phyloP scores from a whole-genome alignment of 176 grass and related monocot species.

The Oryza australiensis region DNA sequence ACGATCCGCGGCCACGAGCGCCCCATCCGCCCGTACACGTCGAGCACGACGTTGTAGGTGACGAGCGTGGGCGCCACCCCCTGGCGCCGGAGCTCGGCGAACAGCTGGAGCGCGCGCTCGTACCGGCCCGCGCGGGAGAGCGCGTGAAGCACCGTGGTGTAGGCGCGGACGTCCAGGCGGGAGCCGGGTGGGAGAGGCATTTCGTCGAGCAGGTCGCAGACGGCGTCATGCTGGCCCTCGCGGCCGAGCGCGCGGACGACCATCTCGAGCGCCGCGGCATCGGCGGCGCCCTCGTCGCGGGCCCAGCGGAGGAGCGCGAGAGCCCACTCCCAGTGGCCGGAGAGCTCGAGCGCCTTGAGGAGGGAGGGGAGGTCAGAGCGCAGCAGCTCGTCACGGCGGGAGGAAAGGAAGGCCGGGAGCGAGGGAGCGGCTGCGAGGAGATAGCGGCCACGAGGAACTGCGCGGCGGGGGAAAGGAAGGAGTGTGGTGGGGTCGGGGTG shows the following conservation, averaged over 20 bases:
- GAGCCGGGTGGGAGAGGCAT: constrained; percentile 48
- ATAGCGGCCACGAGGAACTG: constrained; percentile 34
- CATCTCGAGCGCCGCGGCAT: constrained; percentile 59
- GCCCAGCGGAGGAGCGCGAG: constrained; percentile 72
- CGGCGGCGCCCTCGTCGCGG: constrained; percentile 23
- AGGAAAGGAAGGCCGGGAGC: constrained; percentile 25
- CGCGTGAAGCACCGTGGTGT: constrained; percentile 78
- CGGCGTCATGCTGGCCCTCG: constrained; percentile 46
- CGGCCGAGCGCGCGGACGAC: constrained; percentile 62
- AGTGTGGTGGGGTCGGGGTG: constrained; percentile 22
- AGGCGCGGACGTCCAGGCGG: constrained; percentile 69
- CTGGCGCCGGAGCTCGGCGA: constrained; percentile 52
- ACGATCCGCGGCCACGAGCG: constrained; percentile 72
- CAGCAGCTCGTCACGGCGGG: constrained; percentile 36
- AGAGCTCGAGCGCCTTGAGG: constrained; percentile 58
- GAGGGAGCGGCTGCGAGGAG: constrained; percentile 28
- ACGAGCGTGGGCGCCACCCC: constrained; percentile 69
- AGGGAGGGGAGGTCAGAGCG: constrained; percentile 45
- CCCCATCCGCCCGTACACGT: constrained; percentile 79
- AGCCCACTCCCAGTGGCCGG: constrained; percentile 66
- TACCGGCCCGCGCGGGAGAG: constrained; percentile 60
- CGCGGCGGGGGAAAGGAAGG: constrained; percentile 45
- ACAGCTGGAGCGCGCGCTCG: constrained; percentile 58
- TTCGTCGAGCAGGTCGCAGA: constrained; percentile 58
- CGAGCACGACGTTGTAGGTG: constrained; percentile 94